Percentiles rank a stretch among this genome's conserved stretches.
Conservation (phyloP, 495 filamentous ascomycete genomes). For the Cercophora sp. region DNA sequence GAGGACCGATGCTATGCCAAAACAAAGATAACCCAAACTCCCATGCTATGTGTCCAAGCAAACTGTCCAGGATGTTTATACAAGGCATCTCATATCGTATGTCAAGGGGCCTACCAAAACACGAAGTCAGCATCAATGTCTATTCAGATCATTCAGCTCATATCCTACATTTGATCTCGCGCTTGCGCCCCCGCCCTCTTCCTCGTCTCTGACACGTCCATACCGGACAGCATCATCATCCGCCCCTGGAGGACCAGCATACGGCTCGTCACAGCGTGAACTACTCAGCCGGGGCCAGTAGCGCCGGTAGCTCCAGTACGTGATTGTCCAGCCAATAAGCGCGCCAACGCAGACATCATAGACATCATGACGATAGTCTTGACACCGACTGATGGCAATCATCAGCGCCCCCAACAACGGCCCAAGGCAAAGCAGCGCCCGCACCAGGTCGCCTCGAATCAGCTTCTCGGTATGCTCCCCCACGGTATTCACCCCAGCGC, state of each 20-base stretch:
- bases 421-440: conserved; percentile 58
- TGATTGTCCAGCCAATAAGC: conserved; percentile 66
- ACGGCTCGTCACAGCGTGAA: conserved; percentile 48
- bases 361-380: conserved; percentile 94
- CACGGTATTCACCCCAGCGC: conserved; percentile 31
- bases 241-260: conserved; percentile 30
- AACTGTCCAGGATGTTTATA: too few species aligned
- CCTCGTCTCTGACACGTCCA: conserved; percentile 31
- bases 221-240: conserved; percentile 16
- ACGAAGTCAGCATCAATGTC: conserved; percentile 21
- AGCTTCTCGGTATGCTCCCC: conserved; percentile 24
- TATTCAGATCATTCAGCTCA: conserved; percentile 16
- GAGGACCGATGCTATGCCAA: conserved; percentile 7
- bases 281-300: conserved; percentile 53
- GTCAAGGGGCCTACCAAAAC: not conserved
- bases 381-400: conserved; percentile 85
- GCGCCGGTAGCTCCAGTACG: conserved; percentile 77
- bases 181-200: conserved; percentile 20
- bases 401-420: conserved; percentile 78
- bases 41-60: conserved; percentile 11
- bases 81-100: not conserved
- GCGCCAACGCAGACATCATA: conserved; percentile 82
- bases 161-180: conserved; percentile 29
- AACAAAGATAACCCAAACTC: conserved; percentile 5
- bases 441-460: conserved; percentile 54